A percentile compares a stretch with the other conserved stretches of the same genome.
Evolutionary conservation across 1,139 yeast genomes (phyloP).

Genomic region (Debaryomyces robertsiae): DNA sequence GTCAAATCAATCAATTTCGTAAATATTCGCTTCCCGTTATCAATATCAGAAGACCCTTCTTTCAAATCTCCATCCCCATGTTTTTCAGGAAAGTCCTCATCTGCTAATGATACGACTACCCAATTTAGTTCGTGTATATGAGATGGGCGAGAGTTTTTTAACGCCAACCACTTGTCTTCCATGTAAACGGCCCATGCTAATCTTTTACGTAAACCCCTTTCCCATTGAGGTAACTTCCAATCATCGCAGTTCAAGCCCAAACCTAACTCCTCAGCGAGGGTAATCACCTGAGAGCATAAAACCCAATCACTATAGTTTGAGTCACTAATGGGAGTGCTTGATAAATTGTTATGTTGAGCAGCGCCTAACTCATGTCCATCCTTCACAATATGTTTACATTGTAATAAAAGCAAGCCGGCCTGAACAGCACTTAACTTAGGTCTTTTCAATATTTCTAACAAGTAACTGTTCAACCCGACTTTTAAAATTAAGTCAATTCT

Average conservation of each 20-base stretch:
- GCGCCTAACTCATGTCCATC: conserved; percentile 3
- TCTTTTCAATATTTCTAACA: conserved; percentile 66
- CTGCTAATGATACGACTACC: conserved; percentile 63
- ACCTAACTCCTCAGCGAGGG: conserved; percentile 84
- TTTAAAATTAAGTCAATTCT: conserved; percentile 51
- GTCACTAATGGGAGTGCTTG: conserved; percentile 27
- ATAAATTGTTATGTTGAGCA: conserved; percentile 6
- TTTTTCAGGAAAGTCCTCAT: conserved; percentile 76
- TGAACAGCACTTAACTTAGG: conserved; percentile 82
- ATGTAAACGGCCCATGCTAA: conserved; percentile 92
- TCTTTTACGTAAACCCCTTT: conserved; percentile 77
- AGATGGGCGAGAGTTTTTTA: conserved; percentile 78
- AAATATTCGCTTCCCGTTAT: conserved; percentile 70
- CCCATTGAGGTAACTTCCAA: conserved; percentile 95
- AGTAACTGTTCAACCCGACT: conserved; percentile 60
- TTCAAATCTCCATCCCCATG: conserved; percentile 58
- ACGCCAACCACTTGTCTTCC: conserved; percentile 85
- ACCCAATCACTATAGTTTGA: conserved; percentile 77
- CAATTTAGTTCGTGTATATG: conserved; percentile 71
- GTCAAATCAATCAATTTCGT: conserved; percentile 70
- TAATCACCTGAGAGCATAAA: conserved; percentile 81
- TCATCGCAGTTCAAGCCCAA: conserved; percentile 80
- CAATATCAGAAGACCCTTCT: conserved; percentile 70
- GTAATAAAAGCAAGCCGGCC: conserved; percentile 69
- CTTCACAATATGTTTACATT: conserved; percentile 53